Evolutionary conservation across 768 basidiomycete species (phyloP).

Genomic region (Rhodotorula paludigena): DNA sequence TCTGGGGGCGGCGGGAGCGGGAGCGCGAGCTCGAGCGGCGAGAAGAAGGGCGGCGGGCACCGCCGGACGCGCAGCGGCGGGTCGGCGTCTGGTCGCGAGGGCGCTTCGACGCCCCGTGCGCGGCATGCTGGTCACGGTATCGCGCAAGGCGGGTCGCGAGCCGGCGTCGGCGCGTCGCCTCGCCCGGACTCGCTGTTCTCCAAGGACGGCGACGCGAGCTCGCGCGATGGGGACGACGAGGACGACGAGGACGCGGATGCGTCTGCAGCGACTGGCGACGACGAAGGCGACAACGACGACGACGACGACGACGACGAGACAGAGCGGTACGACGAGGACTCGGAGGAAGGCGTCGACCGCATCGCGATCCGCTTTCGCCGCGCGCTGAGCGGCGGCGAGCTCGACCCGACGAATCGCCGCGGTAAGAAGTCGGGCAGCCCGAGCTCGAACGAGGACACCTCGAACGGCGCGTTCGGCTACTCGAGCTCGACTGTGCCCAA

Average conservation of each 20-base stretch:
- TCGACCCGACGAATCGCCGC: slow-evolving; percentile 32
- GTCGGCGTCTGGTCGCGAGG: not conserved
- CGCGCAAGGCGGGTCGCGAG: too few species aligned
- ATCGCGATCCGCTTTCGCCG: slow-evolving; percentile 26
- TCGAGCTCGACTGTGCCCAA: not conserved
- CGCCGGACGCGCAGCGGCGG: not conserved
- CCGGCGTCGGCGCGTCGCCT: not conserved
- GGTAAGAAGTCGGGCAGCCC: slow-evolving; percentile 2
- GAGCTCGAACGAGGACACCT: slow-evolving; percentile 2
- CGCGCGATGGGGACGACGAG: slow-evolving; percentile 37
- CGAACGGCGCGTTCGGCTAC: not conserved
- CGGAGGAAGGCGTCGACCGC: slow-evolving; percentile 37
- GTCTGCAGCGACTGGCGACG: not conserved
- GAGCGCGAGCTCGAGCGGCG: slow-evolving; percentile 1
- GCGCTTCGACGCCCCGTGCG: too few species aligned
- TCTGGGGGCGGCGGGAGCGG: not conserved
- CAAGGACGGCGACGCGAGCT: slow-evolving; percentile 17
- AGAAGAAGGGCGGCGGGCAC: not conserved
- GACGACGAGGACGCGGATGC: slow-evolving; percentile 29
- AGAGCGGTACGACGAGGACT: slow-evolving; percentile 29
- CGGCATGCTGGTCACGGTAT: too few species aligned
- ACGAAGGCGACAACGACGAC: not conserved
- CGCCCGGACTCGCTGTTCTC: not conserved
- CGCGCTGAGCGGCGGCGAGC: not conserved
- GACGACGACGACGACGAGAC: not conserved